phyloP scores from a whole-genome alignment of 345 rosid genomes.

The Angophora floribunda region DNA sequence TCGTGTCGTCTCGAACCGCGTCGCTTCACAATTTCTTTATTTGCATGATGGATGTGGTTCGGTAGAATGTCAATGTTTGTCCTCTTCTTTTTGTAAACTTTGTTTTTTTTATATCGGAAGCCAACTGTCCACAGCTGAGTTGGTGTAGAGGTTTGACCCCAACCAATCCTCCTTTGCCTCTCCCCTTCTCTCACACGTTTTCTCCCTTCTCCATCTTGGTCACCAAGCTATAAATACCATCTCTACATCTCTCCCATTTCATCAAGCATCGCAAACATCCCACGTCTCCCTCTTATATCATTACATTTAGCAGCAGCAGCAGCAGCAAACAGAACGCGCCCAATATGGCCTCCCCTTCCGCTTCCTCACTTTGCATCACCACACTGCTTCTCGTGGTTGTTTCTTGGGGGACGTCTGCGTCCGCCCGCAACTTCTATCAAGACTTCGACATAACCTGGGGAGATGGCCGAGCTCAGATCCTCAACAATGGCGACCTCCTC shows the following conservation, averaged over 20 bases:
- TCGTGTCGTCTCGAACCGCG: neutral
- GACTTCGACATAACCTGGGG: constrained; percentile 54
- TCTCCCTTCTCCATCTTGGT: neutral
- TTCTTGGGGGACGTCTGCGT: neutral
- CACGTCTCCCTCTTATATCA: neutral
- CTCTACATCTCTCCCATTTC: neutral
- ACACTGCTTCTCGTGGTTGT: neutral
- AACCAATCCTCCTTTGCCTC: neutral
- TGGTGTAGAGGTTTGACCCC: neutral
- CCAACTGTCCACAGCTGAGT: neutral
- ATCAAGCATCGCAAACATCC: neutral
- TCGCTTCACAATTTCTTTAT: neutral
- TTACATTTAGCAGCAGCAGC: neutral
- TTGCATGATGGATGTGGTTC: neutral
- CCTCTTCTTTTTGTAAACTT: neutral
- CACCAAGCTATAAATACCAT: neutral
- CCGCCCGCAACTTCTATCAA: constrained; percentile 25
- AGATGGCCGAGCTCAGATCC: constrained; percentile 44
- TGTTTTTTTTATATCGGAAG: neutral
- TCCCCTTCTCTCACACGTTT: neutral
- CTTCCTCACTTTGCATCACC: neutral
- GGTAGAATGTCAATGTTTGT: neutral
- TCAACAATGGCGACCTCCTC: constrained; percentile 47
- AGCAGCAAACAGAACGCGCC: neutral
- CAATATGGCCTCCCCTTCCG: neutral